A percentile compares a stretch with the other conserved stretches of the same genome.
These are phyloP conservation scores for Exserohilum turcica DNA, from an alignment of 2,329 filamentous ascomycete genomes.

Conservation along the genomic window DNA sequence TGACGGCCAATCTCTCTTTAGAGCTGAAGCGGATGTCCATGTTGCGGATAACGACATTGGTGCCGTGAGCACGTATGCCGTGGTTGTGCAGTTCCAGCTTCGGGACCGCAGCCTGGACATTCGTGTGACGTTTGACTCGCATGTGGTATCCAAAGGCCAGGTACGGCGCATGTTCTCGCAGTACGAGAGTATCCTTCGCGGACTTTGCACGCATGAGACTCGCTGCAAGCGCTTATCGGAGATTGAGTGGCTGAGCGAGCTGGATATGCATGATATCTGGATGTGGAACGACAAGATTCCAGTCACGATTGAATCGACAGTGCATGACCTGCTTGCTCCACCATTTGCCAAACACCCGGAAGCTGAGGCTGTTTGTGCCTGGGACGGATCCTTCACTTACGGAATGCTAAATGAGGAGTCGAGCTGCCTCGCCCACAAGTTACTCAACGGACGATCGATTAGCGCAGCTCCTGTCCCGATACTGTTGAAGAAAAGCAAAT, in stretches of 20 bases:
- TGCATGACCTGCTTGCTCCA: conserved; percentile 12
- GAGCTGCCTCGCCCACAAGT: conserved; percentile 7
- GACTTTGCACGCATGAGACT: too few species aligned
- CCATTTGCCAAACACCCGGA: conserved; percentile 8
- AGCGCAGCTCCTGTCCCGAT: conserved; percentile 11
- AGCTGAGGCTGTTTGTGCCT: conserved; percentile 17
- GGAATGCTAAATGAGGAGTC: conserved; percentile 14
- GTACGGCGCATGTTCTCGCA: too few species aligned
- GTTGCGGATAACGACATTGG: not conserved
- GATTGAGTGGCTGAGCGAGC: not conserved
- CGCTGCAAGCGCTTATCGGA: not conserved
- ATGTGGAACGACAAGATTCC: not conserved
- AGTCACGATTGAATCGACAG: conserved; percentile 21
- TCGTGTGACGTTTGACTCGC: too few species aligned
- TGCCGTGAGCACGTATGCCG: not conserved
- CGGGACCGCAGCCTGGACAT: too few species aligned
- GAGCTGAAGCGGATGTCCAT: not conserved
- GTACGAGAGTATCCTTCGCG: too few species aligned
- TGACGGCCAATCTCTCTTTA: not conserved
- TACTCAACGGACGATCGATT: conserved; percentile 9
- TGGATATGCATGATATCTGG: conserved; percentile 13
- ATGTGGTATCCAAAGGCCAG: too few species aligned
- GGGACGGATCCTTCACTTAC: conserved; percentile 22
- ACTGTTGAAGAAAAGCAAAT: conserved; percentile 23
- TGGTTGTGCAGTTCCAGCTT: not conserved